These are phyloP conservation scores for Solanum pinnatisectum DNA, from an alignment of 257 asterid species.

Conservation along the genomic window DNA sequence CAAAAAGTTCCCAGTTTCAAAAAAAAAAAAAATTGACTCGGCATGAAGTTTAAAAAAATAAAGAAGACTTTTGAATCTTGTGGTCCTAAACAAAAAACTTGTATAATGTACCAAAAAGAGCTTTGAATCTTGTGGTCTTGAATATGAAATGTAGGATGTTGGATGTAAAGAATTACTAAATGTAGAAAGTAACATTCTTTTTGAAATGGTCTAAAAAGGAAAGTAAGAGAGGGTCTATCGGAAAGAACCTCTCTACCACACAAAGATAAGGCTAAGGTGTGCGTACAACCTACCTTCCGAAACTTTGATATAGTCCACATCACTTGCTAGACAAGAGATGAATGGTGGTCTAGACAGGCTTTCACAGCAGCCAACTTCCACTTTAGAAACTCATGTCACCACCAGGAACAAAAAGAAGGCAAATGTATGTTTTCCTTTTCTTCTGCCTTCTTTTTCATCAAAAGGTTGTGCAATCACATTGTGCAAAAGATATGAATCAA, in stretches of 20 bases:
- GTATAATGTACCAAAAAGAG: background rate
- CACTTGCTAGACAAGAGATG: no score
- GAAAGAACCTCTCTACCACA: background rate
- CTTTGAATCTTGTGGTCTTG: background rate
- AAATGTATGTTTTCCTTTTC: background rate
- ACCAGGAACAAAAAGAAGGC: background rate
- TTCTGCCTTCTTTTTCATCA: background rate
- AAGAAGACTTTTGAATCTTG: background rate
- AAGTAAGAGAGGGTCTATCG: background rate
- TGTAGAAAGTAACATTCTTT: background rate
- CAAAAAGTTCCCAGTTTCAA: no score
- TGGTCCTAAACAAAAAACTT: background rate
- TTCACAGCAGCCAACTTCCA: background rate
- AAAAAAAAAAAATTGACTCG: background rate
- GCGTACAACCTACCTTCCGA: background rate
- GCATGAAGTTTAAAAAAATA: background rate
- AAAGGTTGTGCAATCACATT: background rate
- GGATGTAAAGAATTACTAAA: background rate
- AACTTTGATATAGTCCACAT: no score
- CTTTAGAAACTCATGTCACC: background rate
- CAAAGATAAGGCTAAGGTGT: background rate
- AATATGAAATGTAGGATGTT: background rate
- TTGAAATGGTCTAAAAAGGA: background rate
- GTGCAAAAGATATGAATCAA: background rate
- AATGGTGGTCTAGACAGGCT: background rate